Percentiles rank a stretch among this genome's conserved stretches.
phyloP scores from a whole-genome alignment of 1,284 basidiomycete species.

The Rhodotorula sp. region DNA sequence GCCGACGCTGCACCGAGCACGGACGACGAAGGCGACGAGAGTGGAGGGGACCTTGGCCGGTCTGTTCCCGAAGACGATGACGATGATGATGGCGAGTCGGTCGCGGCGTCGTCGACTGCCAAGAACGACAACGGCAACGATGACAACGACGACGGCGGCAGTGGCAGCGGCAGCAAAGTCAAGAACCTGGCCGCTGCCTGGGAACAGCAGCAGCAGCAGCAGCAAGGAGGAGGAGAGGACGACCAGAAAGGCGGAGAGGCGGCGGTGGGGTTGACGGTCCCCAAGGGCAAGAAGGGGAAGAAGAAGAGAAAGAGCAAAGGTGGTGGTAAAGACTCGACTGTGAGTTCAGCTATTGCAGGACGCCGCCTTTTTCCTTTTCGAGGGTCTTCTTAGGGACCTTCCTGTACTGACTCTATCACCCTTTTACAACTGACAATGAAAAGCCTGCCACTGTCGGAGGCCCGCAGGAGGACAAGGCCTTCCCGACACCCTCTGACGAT shows the following conservation, averaged over 20 bases:
- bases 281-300: slow-evolving; percentile 21
- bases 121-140: too few relatives aligned
- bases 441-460: too few relatives aligned
- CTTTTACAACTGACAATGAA: not conserved
- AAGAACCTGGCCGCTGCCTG: slow-evolving; percentile 4
- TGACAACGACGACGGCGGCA: not conserved
- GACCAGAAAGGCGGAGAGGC: not conserved
- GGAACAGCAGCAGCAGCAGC: not conserved
- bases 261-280: not conserved
- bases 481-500: slow-evolving; percentile 16
- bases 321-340: not conserved
- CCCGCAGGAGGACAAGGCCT: slow-evolving; percentile 2
- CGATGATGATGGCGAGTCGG: slow-evolving; percentile 16
- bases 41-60: slow-evolving; percentile 1
- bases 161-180: slow-evolving; percentile 3
- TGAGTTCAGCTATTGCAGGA: not conserved
- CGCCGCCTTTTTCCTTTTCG: too few relatives aligned
- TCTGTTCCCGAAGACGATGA: slow-evolving; percentile 1
- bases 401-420: too few relatives aligned
- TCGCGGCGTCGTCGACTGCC: not conserved
- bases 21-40: slow-evolving; percentile 2
- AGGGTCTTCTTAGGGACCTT: too few relatives aligned
- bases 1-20: not conserved
- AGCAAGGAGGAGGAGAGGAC: not conserved
- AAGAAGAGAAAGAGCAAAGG: slow-evolving; percentile 29